A percentile compares a stretch with the other conserved stretches of the same genome.
Conservation (phyloP, 2,329 filamentous ascomycete species). For the Aspergillus flavus region DNA sequence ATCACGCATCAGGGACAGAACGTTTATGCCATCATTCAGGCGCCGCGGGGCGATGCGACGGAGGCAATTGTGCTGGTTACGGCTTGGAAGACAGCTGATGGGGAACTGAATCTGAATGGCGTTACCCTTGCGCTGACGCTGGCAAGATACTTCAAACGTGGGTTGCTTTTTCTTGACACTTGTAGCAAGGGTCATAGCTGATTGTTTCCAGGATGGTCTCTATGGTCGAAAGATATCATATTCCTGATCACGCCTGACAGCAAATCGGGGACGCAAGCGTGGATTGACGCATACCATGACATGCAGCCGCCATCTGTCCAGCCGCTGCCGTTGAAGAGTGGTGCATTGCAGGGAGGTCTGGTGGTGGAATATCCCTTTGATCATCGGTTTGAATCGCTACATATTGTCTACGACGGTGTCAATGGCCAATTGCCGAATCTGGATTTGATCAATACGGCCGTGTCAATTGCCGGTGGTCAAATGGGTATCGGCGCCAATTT, state of each 20-base stretch:
- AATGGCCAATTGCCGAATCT: conserved; percentile 96
- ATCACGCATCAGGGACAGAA: conserved; percentile 79
- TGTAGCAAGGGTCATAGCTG: conserved; percentile 12
- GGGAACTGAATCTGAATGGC: conserved; percentile 79
- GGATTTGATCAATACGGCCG: conserved; percentile 92
- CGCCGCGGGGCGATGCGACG: conserved; percentile 91
- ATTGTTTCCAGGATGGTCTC: conserved; percentile 70
- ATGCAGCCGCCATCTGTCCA: conserved; percentile 73
- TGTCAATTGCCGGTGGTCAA: conserved; percentile 83
- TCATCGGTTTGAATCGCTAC: conserved; percentile 80
- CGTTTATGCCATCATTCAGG: conserved; percentile 89
- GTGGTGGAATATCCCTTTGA: conserved; percentile 92
- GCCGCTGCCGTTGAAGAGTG: conserved; percentile 83
- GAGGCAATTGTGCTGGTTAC: conserved; percentile 93
- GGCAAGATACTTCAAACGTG: conserved; percentile 89
- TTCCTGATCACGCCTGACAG: conserved; percentile 88
- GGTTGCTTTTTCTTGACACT: conserved; percentile 20
- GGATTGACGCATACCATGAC: conserved; percentile 97
- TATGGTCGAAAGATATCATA: conserved; percentile 99
- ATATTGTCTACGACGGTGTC: conserved; percentile 91
- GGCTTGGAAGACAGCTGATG: conserved; percentile 81
- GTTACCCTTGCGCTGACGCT: conserved; percentile 84
- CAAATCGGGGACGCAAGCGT: conserved; percentile 86
- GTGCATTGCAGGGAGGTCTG: conserved; percentile 86
- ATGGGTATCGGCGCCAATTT: conserved; percentile 85